phyloP scores from a whole-genome alignment of 2,329 filamentous ascomycete genomes.

The Xylaria sp. region DNA sequence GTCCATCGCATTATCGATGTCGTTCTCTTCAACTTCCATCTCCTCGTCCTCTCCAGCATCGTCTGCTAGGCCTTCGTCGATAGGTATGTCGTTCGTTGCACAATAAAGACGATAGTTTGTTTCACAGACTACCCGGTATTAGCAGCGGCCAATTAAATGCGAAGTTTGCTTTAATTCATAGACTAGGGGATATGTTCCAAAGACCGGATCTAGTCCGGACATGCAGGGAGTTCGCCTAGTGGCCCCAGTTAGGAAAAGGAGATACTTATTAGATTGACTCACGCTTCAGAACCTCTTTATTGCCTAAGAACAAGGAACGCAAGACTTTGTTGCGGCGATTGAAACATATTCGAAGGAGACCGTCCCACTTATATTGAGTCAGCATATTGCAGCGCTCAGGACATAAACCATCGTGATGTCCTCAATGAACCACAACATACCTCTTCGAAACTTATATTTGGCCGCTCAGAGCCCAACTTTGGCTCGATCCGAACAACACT shows the following conservation, averaged over 20 bases:
- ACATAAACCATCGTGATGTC: not conserved
- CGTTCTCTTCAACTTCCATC: slow-evolving; percentile 51
- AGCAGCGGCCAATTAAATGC: slow-evolving; percentile 39
- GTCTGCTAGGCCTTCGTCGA: slow-evolving; percentile 70
- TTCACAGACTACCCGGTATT: slow-evolving; percentile 84
- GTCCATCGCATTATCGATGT: slow-evolving; percentile 47
- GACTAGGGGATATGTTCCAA: too few species aligned
- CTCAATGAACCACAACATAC: slow-evolving; percentile 9
- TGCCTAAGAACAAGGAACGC: slow-evolving; percentile 54
- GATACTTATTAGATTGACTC: not conserved
- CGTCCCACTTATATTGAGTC: slow-evolving; percentile 44
- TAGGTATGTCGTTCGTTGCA: slow-evolving; percentile 78
- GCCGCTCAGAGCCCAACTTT: slow-evolving; percentile 76
- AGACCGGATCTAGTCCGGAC: slow-evolving; percentile 44
- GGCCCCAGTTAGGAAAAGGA: not conserved
- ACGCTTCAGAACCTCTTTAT: slow-evolving; percentile 31
- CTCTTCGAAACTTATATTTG: slow-evolving; percentile 90
- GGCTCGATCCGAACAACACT: slow-evolving; percentile 82
- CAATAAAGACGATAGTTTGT: slow-evolving; percentile 90
- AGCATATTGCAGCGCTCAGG: not conserved
- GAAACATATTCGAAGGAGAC: slow-evolving; percentile 78
- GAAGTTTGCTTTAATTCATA: too few species aligned
- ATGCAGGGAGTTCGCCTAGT: not conserved
- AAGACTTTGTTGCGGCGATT: slow-evolving; percentile 89
- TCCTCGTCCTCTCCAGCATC: slow-evolving; percentile 48